These are phyloP conservation scores for Carpinus viminea DNA, from an alignment of 306 rosid genomes.

Conservation along the genomic window DNA sequence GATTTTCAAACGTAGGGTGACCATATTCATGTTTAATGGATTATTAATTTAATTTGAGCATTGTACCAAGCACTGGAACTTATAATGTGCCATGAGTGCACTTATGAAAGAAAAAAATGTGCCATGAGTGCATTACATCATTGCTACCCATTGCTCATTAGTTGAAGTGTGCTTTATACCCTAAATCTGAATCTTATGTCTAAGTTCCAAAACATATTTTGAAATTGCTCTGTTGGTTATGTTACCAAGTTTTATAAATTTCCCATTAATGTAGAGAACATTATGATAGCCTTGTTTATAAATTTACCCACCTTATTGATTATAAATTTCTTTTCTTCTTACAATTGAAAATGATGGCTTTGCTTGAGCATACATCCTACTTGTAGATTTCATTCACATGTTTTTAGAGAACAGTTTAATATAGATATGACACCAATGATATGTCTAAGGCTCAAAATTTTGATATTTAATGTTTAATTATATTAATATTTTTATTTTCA, in stretches of 20 bases:
- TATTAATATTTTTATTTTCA: not conserved
- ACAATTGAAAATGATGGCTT: not conserved
- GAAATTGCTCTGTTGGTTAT: not conserved
- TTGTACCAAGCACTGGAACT: not conserved
- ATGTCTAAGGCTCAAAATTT: slow-evolving; percentile 7
- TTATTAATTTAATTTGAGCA: too few species aligned
- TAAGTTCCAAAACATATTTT: not conserved
- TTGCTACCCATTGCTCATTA: not conserved
- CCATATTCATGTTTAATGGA: not conserved
- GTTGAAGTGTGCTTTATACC: not conserved
- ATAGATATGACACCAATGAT: not conserved
- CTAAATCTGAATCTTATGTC: not conserved
- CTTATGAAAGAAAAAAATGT: not conserved
- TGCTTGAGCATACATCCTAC: not conserved
- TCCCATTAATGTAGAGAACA: not conserved
- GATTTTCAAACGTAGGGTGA: not conserved
- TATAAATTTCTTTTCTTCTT: not conserved
- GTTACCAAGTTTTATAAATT: not conserved
- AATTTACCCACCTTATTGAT: not conserved
- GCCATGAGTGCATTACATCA: not conserved
- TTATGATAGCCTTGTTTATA: not conserved
- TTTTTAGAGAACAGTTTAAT: not conserved
- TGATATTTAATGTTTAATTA: slow-evolving; percentile 19
- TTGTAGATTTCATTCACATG: not conserved
- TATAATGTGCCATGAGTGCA: not conserved